Conservation (phyloP, 2,329 filamentous ascomycete genomes). For the Talaromyces amestolkiae region DNA sequence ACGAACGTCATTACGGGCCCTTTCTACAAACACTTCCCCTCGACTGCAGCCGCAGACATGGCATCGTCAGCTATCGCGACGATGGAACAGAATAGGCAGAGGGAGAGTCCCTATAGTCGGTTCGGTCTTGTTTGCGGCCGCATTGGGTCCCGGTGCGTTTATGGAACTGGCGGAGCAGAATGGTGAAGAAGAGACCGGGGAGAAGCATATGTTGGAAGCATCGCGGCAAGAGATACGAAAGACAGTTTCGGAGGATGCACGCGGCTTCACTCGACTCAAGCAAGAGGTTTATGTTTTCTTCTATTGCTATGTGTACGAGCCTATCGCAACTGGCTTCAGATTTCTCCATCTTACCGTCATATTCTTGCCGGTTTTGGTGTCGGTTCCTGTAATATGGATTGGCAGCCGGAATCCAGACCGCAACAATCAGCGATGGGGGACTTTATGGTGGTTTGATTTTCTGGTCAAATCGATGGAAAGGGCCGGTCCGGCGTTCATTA, state of each 20-base stretch:
- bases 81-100: constrained; percentile 23
- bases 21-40: constrained; percentile 33
- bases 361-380: constrained; percentile 83
- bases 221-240: constrained; percentile 76
- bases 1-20: constrained; percentile 29
- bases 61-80: constrained; percentile 16
- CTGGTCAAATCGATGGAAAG: constrained; percentile 86
- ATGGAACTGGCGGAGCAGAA: constrained; percentile 57
- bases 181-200: constrained; percentile 60
- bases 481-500: constrained; percentile 94
- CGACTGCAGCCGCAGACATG: constrained; percentile 26
- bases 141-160: constrained; percentile 57
- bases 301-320: constrained; percentile 65
- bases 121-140: constrained; percentile 39
- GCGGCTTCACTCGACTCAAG: constrained; percentile 57
- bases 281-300: constrained; percentile 64
- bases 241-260: constrained; percentile 61
- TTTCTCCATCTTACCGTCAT: constrained; percentile 84
- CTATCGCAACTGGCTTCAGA: constrained; percentile 79
- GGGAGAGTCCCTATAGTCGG: constrained; percentile 29
- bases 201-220: constrained; percentile 80
- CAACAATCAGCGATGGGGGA: constrained; percentile 75
- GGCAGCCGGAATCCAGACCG: constrained; percentile 62
- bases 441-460: constrained; percentile 92
- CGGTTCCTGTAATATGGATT: constrained; percentile 78